A percentile compares a stretch with the other conserved stretches of the same genome.
Conservation (phyloP, 495 filamentous ascomycete genomes). For the Durotheca rogersii region DNA sequence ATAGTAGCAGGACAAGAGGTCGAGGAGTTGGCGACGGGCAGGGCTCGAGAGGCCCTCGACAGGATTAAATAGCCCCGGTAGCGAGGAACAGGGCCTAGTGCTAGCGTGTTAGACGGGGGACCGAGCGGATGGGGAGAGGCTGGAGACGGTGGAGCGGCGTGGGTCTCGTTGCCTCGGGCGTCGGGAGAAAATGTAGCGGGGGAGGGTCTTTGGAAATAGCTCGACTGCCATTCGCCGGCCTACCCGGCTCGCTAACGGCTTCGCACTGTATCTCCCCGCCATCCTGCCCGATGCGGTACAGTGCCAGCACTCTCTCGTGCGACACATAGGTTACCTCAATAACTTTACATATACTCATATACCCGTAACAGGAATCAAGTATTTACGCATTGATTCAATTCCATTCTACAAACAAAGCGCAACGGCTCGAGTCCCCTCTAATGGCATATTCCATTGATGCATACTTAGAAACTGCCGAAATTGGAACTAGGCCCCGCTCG, state of each 20-base stretch:
- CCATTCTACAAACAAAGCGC: too few species aligned
- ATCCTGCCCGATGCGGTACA: background rate
- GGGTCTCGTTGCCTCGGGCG: slow-evolving; percentile 15
- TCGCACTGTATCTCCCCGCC: background rate
- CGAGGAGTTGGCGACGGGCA: slow-evolving; percentile 21
- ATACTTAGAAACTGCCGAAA: background rate
- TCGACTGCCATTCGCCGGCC: slow-evolving; percentile 21
- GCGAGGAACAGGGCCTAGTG: slow-evolving; percentile 11
- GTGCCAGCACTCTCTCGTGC: too few species aligned
- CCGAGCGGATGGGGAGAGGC: slow-evolving; percentile 24
- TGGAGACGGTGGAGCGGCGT: slow-evolving; percentile 21
- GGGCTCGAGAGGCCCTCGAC: slow-evolving; percentile 8
- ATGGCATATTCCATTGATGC: slow-evolving; percentile 4
- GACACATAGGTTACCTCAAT: background rate
- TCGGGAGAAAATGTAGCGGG: slow-evolving; percentile 34
- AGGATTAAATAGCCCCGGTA: slow-evolving; percentile 26
- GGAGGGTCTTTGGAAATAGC: slow-evolving; percentile 25
- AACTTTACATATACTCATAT: background rate
- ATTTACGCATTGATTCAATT: too few species aligned
- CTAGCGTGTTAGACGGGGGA: slow-evolving; percentile 18
- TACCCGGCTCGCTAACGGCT: background rate
- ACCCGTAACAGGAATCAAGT: too few species aligned
- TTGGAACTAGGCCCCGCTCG: too few species aligned
- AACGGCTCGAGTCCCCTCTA: too few species aligned
- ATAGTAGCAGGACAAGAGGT: background rate